phyloP scores from a whole-genome alignment of 176 grass and related monocot genomes.

The Neostapfia colusana region DNA sequence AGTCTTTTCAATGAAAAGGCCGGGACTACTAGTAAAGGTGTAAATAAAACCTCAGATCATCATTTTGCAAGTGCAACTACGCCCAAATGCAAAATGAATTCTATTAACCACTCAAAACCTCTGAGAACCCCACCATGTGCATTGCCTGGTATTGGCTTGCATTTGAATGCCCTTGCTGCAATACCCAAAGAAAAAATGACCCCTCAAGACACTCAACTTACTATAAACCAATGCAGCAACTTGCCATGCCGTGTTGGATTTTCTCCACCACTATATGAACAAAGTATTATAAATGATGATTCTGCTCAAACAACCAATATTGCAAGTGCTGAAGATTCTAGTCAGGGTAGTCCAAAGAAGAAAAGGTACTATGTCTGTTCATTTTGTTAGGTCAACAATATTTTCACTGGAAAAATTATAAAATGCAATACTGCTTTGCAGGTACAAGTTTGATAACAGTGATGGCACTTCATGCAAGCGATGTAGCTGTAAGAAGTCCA shows the following conservation, averaged over 20 bases:
- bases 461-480: constrained; percentile 80
- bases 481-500: constrained; percentile 99
- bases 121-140: constrained; percentile 53
- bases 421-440: constrained; percentile 46
- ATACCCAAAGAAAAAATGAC: constrained; percentile 63
- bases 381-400: constrained; percentile 22
- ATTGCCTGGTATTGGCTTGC: constrained; percentile 94
- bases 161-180: constrained; percentile 84
- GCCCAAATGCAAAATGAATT: constrained; percentile 59
- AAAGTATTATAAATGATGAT: constrained; percentile 41
- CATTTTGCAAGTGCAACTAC: constrained; percentile 46
- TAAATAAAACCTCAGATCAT: constrained; percentile 31
- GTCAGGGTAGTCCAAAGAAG: constrained; percentile 79
- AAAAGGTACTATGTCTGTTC: constrained; percentile 61
- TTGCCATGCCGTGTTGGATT: constrained; percentile 32
- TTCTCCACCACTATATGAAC: constrained; percentile 41
- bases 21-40: constrained; percentile 36
- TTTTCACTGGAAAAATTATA: constrained; percentile 34
- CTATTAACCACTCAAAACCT: constrained; percentile 55
- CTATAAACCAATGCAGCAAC: constrained; percentile 49
- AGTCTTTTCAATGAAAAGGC: constrained; percentile 86
- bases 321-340: constrained; percentile 28
- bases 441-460: constrained; percentile 69
- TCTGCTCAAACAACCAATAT: constrained; percentile 29
- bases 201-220: constrained; percentile 30